Base-by-base conservation (phyloP, 2,329 filamentous ascomycete genomes). In the Clonostachys rhizophaga region DNA sequence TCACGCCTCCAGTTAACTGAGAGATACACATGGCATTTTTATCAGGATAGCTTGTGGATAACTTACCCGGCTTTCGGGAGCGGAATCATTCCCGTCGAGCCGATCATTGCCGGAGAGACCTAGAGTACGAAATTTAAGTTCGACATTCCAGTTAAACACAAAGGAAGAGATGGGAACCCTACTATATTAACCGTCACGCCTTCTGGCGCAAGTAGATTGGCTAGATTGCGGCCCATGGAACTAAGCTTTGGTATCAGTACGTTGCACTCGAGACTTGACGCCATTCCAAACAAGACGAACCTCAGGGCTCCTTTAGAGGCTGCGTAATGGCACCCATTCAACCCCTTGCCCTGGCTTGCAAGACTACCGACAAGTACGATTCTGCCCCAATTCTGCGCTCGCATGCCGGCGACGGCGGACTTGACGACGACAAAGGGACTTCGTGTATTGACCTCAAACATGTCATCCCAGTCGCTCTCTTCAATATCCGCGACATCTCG, bases 91-190 rank as follows among this genome's bases (percentile, higher is more conserved):
- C 78, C 78, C 4, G 78, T 83, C 20, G 79, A 75, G 5, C 80
- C 81, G 52, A 86, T 85, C 80, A 86, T 85, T 3, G 82, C 83
- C 1, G 83, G 83, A 4, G 81, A 79, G 16, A 86, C n/a, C 64
- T 66, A 5, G 0, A 39, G 14, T 9, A 17, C 16, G 2, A 39
- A 17, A 14, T 7, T 17, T 14, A 30, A 30, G 7, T 30, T 30
- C 24, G 9, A 30, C 24, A 30, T 9, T 30, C 24, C 24, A 30
- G 8, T 8, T 30, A 18, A 45, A 65, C 34, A 41, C 7, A 30
- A 9, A 30, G 24, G 24, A 3, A 30, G 24, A 30, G 24, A 30
- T 30, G 8, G 24, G 24, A 8, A 9, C 9, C 24, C 24, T 62
- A 65, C 79, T 52, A 85, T 81, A 49, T 86, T 86, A 47, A 85